Conservation (phyloP, 805 yeast genomes). For the Saccharomycopsis selenospora region DNA sequence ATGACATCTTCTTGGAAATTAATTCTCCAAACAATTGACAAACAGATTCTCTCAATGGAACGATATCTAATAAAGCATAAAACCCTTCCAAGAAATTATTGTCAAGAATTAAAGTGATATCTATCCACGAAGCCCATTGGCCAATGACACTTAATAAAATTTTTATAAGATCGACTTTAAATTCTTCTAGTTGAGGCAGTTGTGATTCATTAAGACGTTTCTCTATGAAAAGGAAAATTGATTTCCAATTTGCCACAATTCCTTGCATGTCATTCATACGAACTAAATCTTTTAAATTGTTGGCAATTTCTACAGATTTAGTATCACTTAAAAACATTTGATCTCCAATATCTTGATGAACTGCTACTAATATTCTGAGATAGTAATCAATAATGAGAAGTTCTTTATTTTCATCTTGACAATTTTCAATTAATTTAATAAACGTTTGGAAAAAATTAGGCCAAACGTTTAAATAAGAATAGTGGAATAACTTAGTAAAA, state of each 20-base stretch:
- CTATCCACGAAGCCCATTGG: slow-evolving; percentile 88
- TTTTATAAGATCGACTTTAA: slow-evolving; percentile 43
- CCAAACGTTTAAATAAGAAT: slow-evolving; percentile 43
- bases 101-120: slow-evolving; percentile 63
- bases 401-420: slow-evolving; percentile 26
- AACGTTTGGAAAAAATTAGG: slow-evolving; percentile 45
- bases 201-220: slow-evolving; percentile 35
- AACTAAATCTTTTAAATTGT: slow-evolving; percentile 70
- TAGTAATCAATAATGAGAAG: slow-evolving; percentile 55
- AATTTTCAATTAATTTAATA: slow-evolving; percentile 30
- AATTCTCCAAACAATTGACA: slow-evolving; percentile 47
- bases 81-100: slow-evolving; percentile 50
- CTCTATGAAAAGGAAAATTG: slow-evolving; percentile 37
- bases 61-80: slow-evolving; percentile 47
- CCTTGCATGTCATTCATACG: slow-evolving; percentile 67
- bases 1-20: slow-evolving; percentile 51
- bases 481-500: slow-evolving; percentile 44
- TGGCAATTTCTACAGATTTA: slow-evolving; percentile 57
- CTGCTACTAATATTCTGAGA: slow-evolving; percentile 59
- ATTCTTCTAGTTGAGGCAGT: slow-evolving; percentile 55
- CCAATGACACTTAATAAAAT: slow-evolving; percentile 65
- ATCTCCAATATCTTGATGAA: slow-evolving; percentile 92
- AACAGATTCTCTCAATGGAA: slow-evolving; percentile 49
- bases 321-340: slow-evolving; percentile 65
- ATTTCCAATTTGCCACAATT: slow-evolving; percentile 62